Evolutionary conservation across 495 filamentous ascomycete species (phyloP).

Genomic region (Neurospora sp.): DNA sequence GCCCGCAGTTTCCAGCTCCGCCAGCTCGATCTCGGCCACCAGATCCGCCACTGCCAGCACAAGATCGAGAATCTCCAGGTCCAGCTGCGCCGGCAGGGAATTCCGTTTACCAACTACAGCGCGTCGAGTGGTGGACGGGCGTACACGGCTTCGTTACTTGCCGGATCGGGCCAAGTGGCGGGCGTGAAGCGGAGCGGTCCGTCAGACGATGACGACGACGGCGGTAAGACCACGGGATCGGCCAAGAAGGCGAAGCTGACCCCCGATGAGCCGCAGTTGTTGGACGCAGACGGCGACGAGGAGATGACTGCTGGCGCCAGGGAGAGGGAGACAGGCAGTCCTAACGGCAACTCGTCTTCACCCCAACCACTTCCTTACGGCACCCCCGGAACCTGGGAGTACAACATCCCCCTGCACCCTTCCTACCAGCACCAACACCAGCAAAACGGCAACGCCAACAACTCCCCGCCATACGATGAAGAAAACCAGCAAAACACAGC

Average conservation of each 20-base stretch:
- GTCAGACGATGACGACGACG: neutral
- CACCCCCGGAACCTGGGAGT: neutral
- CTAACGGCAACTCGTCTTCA: neutral
- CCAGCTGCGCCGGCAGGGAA: slow-evolving; percentile 5
- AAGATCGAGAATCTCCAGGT: slow-evolving; percentile 24
- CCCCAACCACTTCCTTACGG: neutral
- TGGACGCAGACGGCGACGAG: neutral
- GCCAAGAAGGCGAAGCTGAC: neutral
- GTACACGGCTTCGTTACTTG: neutral
- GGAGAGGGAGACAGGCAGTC: neutral
- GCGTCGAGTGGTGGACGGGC: neutral
- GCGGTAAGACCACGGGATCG: neutral
- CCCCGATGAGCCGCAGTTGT: neutral
- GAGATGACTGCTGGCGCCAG: neutral
- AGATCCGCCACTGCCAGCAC: slow-evolving; percentile 32
- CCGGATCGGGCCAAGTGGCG: neutral
- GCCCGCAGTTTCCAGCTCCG: slow-evolving; percentile 29
- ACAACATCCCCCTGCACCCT: neutral
- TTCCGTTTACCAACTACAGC: neutral
- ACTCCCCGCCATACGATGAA: neutral
- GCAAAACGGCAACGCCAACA: neutral
- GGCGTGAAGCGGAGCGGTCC: neutral
- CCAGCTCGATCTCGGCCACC: slow-evolving; percentile 29
- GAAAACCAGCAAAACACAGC: slow-evolving; percentile 5
- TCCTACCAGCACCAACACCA: neutral